Evolutionary conservation across 805 yeast species (phyloP), one percentile per base, ranked within the genome.

Genomic region (Phaffomyces opuntiae): DNA sequence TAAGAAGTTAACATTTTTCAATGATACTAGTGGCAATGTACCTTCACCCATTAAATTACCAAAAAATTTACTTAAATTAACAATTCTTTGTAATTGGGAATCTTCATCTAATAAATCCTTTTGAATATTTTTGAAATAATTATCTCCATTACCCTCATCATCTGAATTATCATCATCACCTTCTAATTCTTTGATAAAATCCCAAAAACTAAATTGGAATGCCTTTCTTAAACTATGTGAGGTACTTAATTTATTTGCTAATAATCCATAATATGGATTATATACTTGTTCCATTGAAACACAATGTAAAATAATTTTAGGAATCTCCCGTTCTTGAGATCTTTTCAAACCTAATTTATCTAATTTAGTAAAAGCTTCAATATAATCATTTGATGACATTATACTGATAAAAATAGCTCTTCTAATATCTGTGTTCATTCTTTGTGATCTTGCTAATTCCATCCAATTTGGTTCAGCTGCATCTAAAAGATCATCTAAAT

Each of bases 361-460:
- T 33, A 93, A 57, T 50, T 89, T 84, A 16, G 84, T 78, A 53
- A 81, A 81, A 0, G 96, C 95, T 64, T 93, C 97, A 59, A 87
- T 70, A 56, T 78, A 93, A 63, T 93, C 99, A 52, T 83, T 83
- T 5, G 96, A 93, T 3, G 97, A 89, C 96, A 95, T 90, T 9
- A 93, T 80, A 34, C 96, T 87, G 24, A 95, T 80, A 58, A 93
- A 93, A 16, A 93, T 83, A 1, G 98, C 97, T 45, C 96, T 75
- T 65, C 99, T 81, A 33, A 93, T 77, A 60, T 90, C 97, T 0
- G 98, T 91, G 63, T 95, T 93, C 95, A 93, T 90, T 52, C 98
- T 69, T 59, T 90, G 96, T 36, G 79, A 70, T 53, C 75, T 77
- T 4, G 99, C 98, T 35, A 93, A 69, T 49, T 83, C 90, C 58